phyloP scores from a whole-genome alignment of 2,329 filamentous ascomycete species.

The Scedosporium boydii region DNA sequence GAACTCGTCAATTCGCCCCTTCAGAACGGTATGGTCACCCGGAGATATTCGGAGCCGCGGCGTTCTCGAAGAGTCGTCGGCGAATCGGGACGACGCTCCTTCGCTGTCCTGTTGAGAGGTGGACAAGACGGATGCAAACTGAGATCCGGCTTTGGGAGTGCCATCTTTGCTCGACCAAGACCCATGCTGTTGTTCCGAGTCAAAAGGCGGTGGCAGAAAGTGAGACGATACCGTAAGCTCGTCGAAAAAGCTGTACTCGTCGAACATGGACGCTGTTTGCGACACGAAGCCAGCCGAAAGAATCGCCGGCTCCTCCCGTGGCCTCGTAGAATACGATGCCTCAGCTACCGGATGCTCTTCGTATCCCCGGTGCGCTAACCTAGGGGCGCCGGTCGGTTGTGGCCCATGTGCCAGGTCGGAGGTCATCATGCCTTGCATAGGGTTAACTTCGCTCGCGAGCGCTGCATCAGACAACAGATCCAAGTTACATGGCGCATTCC shows the following conservation, averaged over 20 bases:
- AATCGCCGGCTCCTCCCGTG: not conserved
- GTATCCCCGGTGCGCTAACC: conserved; percentile 36
- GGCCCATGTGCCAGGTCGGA: conserved; percentile 26
- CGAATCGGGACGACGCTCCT: conserved; percentile 10
- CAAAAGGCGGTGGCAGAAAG: conserved; percentile 45
- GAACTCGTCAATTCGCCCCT: conserved; percentile 52
- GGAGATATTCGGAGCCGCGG: conserved; percentile 40
- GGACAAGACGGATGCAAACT: conserved; percentile 44
- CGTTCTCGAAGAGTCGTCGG: conserved; percentile 22
- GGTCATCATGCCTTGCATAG: conserved; percentile 40
- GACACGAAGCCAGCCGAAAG: conserved; percentile 18
- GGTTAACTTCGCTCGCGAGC: conserved; percentile 43
- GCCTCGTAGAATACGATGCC: conserved; percentile 24
- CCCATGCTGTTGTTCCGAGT: conserved; percentile 41
- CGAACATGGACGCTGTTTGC: conserved; percentile 29
- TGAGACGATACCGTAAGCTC: conserved; percentile 45
- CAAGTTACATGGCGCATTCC: conserved; percentile 43
- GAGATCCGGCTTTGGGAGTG: conserved; percentile 37
- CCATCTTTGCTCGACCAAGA: conserved; percentile 35
- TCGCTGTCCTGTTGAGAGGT: conserved; percentile 46
- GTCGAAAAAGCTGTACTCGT: conserved; percentile 52
- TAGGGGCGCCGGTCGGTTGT: conserved; percentile 20
- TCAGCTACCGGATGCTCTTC: conserved; percentile 28
- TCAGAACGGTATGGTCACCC: conserved; percentile 45
- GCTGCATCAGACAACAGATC: conserved; percentile 52